Percentiles rank a stretch among this genome's conserved stretches.
These are phyloP conservation scores for Colletotrichum sp. DNA, from an alignment of 2,329 filamentous ascomycete genomes.

Conservation along the genomic window DNA sequence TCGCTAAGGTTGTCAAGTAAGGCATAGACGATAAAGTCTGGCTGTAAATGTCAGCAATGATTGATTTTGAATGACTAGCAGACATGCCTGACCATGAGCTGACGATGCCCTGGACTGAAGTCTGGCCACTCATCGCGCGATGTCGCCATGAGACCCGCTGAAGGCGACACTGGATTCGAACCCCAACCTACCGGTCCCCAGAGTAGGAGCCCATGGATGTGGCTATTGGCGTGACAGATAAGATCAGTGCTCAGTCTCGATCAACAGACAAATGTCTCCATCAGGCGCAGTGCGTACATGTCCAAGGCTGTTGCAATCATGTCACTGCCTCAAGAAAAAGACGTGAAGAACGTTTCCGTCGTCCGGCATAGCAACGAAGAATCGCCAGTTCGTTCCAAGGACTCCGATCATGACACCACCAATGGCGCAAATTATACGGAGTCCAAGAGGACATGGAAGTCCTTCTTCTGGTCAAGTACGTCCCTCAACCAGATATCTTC, in stretches of 20 bases:
- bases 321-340: background rate
- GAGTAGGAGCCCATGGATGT: background rate
- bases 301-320: background rate
- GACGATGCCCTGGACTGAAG: background rate
- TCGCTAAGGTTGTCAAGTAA: background rate
- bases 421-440: constrained; percentile 25
- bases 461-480: constrained; percentile 29
- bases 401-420: background rate
- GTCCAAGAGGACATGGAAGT: constrained; percentile 48
- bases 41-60: background rate
- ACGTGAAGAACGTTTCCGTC: background rate
- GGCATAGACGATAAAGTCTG: background rate
- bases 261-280: background rate
- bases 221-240: background rate
- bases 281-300: background rate
- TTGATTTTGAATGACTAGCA: background rate
- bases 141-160: constrained; percentile 15
- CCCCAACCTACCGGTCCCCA: background rate
- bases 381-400: background rate
- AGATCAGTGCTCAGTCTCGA: background rate
- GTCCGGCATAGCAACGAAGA: background rate
- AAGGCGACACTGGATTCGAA: constrained; percentile 1
- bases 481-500: background rate
- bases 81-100: background rate
- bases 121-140: background rate